Base-by-base conservation (phyloP, 169 alveolate species). In the Eimeria mitis region DNA sequence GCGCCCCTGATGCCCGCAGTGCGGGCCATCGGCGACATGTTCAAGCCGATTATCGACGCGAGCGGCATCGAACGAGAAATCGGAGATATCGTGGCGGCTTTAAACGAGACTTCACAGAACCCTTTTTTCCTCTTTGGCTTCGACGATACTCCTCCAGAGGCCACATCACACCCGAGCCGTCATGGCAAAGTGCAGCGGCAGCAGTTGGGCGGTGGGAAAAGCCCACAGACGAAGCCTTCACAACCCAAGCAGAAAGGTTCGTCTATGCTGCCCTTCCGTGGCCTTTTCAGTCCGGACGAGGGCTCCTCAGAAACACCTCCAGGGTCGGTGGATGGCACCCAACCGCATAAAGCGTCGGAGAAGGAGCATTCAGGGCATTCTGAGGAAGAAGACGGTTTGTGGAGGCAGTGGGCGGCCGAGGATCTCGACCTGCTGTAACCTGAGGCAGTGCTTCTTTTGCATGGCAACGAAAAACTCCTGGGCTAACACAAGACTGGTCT, bases 61-160 rank as follows among this genome's bases (percentile, higher is more conserved):
- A 76, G 65, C 87, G 34, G 87, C 65, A 3, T 76, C 44, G 87
- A 42, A 42, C 65, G 44, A 44, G 87, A 76, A 4, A 14, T 76
- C 87, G 37, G 16, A n/a, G 87, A 76, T 44, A 44, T 76, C 63
- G 6, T 47, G 6, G 87, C 87, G 56, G 87, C 87, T 7, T 28
- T 76, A 9, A 76, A 44, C 61, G 87, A 76, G 40, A 76, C 87
- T 21, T 44, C 61, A 47, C 87, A 31, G 5, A 76, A 44, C 87
- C 87, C 87, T 42, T 31, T 76, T 7, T 76, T 76, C 40, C 16
- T 76, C 56, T 42, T 76, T 76, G 87, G 87, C 56, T 1, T 47
- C 87, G 87, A 76, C 2, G 40, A 28, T 44, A 68, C 78, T 31
- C 78, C 78, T 68, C 49, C 78, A 44, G 23, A 31, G 49, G 49